Evolutionary conservation across 257 asterid species (phyloP), one percentile per base, ranked within the genome.

Genomic region (Prunella vulgaris): DNA sequence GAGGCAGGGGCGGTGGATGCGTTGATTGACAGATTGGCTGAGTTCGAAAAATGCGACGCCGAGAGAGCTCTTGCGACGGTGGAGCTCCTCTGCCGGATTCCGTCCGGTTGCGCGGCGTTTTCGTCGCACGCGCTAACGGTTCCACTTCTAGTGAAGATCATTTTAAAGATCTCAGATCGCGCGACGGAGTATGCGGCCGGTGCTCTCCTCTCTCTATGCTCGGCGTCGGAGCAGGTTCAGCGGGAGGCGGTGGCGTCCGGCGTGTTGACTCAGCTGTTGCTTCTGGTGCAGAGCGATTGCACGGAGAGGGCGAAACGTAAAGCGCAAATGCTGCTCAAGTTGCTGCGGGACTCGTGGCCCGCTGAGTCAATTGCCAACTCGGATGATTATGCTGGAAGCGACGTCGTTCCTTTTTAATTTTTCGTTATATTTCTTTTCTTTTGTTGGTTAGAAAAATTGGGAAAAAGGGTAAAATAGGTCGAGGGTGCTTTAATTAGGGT

Each of bases 161-260:
- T 93, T 0, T 52, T 90, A 60, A 89, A 87, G 68, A 77, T 93
- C 40, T 90, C 99, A 7, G 96, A 90, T 22, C 89, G 97, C 3
- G 99, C 99, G 13, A 93, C 97, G 38, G 99, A 93, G 73, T 89
- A 93, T 75, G 97, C 99, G 1, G 95, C 97, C 59, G 97, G 99
- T 0, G 95, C 97, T 10, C 84, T 93, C 18, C 77, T 93, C 0
- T 86, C 99, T 27, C 83, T 90, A 3, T 93, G 96, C 80, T 87
- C 97, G 24, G 83, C 84, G 15, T 87, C 95, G 40, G 97, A 93
- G 76, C 70, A 65, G 30, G 80, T 86, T 0, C 88, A 86, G 74
- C 42, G 68, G 0, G 96, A 88, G 24, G 93, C 95, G 25, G 94
- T 86, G 71, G 88, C 85, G 21, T 94, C 93, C 60, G 99, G 99